Evolutionary conservation across 1,284 basidiomycete species (phyloP).

Genomic region (Trichosporon asahii): DNA sequence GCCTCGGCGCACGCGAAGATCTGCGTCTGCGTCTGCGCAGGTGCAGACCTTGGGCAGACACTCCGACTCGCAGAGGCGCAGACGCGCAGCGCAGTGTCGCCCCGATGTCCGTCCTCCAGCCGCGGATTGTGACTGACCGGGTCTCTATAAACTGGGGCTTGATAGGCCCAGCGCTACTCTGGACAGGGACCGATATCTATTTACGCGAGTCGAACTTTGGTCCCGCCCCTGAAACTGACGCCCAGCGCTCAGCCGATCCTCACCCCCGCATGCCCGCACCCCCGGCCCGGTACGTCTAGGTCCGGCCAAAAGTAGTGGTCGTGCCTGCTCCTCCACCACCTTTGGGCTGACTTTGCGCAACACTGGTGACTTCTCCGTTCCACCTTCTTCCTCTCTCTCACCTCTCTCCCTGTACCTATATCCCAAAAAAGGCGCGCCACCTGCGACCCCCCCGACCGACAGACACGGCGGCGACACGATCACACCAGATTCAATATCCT

Average conservation of each 20-base stretch:
- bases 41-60: neutral
- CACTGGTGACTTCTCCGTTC: neutral
- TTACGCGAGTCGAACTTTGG: conserved; percentile 3
- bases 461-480: neutral
- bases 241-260: neutral
- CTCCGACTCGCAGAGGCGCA: neutral
- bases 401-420: neutral
- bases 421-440: neutral
- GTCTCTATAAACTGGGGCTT: neutral
- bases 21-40: neutral
- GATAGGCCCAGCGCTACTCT: neutral
- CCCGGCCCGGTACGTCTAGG: neutral
- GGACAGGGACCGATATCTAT: neutral
- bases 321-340: neutral
- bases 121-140: neutral
- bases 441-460: neutral
- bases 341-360: neutral
- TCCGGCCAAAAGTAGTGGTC: neutral
- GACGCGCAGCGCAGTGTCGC: neutral
- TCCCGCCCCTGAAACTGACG: neutral
- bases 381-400: neutral
- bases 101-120: neutral
- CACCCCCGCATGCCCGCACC: neutral
- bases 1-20: too few relatives aligned
- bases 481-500: too few relatives aligned